Base-by-base conservation (phyloP, 2,329 filamentous ascomycete genomes). In the Chalara sp. region DNA sequence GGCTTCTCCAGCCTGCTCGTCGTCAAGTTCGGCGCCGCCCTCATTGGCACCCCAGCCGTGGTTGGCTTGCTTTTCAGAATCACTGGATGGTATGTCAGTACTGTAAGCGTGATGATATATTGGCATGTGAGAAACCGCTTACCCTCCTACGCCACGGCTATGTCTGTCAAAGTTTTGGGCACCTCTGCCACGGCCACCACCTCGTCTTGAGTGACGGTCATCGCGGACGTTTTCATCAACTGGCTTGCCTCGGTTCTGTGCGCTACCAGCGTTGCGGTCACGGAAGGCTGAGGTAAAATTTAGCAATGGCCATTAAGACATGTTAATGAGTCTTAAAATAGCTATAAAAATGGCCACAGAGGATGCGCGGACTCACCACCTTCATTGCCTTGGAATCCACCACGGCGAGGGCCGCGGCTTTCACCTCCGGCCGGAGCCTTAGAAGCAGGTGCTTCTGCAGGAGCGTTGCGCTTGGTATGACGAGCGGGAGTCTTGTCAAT, bases 1-100 rank as follows among this genome's bases (percentile, higher is more conserved):
- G 63, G 82, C 86, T 70, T 95, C 90, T 63, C 87, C 93, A 62
- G 86, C 89, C 73, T 89, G 82, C 80, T 97, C 93, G 65, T 97
- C 93, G 67, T 87, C 87, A 74, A 87, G 83, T 75, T 95, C 89
- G 67, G 86, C 86, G 56, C 84, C 76, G 65, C 90, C 93, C 67
- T 89, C 86, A 62, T 80, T 79, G 66, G 81, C 84, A 64, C 92
- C 93, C 90, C 92, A 97, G 63, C 88, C 87, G 71, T 92, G 87
- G 67, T 83, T 87, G 68, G 86, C 83, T 73, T 92, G 86, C 82
- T 95, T 95, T 64, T 89, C 86, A 66, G 87, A 86, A 59, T 88
- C 86, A 65, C 87, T 89, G 49, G 12, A 44, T 21, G 21, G 21
- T 28, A 50, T 29, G 50, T 66, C 53, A 64, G 53, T 50, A 51